Evolutionary conservation across 2,329 filamentous ascomycete genomes (phyloP), one percentile per base, ranked within the genome.

Genomic region (Trichoderma sp.): DNA sequence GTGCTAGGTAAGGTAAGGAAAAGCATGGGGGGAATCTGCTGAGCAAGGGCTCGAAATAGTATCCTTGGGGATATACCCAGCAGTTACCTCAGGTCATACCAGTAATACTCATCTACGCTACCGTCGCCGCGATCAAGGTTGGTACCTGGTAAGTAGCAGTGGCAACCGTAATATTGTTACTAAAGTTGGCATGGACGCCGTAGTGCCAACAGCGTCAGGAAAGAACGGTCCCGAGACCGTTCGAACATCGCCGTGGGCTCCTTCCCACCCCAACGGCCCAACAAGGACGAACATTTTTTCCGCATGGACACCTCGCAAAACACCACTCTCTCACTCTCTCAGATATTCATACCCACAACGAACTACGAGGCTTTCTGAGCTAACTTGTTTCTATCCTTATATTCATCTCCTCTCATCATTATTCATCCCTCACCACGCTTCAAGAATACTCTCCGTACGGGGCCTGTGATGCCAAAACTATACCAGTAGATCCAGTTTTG

Each of bases 181-280:
- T 72, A 72, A 72, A 72, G 11, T 72, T 72, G 65, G 65, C 65
- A 53, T 56, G 24, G 35, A 50, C 38, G 69, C 59, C 24, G 53
- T 31, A 56, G 65, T 68, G 59, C 69, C 69, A 72, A 64, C 69
- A 64, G 68, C 56, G 14, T 31, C 33, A 63, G 56, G 24, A 62
- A 24, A 71, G 18, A 71, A 41, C 41, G 21, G 31, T 18, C 50
- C n/a, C 67, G 67, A 41, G 53, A 33, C 67, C 24, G 33, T 63
- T 35, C 60, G 18, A 21, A 21, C 53, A 50, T 71, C 56, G 29
- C 59, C 18, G 27, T 21, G 38, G 38, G n/a, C 69, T 72, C 68
- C 16, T 35, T 64, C 27, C 59, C 21, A 27, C 31, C 14, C 21
- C 38, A 24, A 63, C 38, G 8, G 27, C 12, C 59, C 35, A 45